Percentiles rank a stretch among this genome's conserved stretches.
These are phyloP conservation scores for Paxillus ammoniavirescens DNA, from an alignment of 768 basidiomycete genomes.

Conservation along the genomic window DNA sequence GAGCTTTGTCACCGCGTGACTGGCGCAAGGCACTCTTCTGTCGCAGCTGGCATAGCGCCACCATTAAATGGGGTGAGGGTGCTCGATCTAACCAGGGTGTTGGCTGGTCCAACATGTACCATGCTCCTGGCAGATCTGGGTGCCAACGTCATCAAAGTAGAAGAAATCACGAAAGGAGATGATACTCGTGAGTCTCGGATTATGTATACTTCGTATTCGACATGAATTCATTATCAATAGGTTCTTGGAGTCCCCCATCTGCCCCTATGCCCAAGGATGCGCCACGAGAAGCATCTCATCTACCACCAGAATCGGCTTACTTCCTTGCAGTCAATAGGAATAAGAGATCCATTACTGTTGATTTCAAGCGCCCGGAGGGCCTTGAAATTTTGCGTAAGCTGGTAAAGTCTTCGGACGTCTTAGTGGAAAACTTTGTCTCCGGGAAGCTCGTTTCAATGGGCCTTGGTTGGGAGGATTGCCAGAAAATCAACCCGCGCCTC, in stretches of 20 bases:
- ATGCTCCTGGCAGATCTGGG: constrained; percentile 93
- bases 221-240: constrained; percentile 32
- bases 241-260: constrained; percentile 65
- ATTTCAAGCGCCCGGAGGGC: constrained; percentile 80
- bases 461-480: constrained; percentile 82
- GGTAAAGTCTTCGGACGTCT: constrained; percentile 71
- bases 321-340: constrained; percentile 88
- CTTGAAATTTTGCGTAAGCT: constrained; percentile 71
- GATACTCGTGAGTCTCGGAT: constrained; percentile 67
- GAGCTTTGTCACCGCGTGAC: constrained; percentile 1
- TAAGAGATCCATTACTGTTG: constrained; percentile 85
- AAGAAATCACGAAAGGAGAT: constrained; percentile 78
- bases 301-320: constrained; percentile 91
- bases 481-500: constrained; percentile 70
- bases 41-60: constrained; percentile 56
- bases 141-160: constrained; percentile 93
- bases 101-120: constrained; percentile 91
- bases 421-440: constrained; percentile 87
- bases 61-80: constrained; percentile 79
- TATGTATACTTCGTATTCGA: constrained; percentile 8
- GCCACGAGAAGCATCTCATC: constrained; percentile 54
- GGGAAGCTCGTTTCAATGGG: constrained; percentile 70
- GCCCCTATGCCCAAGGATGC: constrained; percentile 48
- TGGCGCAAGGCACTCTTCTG: constrained; percentile 13
- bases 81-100: constrained; percentile 86